Conservation (phyloP, 2,329 filamentous ascomycete genomes). For the Neoarthrinium moseri region DNA sequence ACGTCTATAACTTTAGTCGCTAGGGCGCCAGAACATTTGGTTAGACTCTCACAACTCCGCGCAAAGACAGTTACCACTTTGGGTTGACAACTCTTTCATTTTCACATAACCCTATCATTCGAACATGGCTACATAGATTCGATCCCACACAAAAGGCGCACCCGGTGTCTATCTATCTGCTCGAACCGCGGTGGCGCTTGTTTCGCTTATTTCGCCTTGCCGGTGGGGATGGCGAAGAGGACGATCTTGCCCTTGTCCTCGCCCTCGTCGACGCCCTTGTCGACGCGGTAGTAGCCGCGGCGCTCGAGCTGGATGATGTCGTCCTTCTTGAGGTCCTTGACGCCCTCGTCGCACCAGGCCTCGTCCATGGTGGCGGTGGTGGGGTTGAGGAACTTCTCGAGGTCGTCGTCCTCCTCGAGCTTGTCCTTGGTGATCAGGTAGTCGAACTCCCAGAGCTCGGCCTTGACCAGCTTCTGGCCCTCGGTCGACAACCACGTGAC, state of each 20-base stretch:
- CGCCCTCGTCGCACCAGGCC: constrained; percentile 78
- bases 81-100: too few species aligned
- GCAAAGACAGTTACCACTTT: too few species aligned
- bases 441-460: constrained; percentile 92
- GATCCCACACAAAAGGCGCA: too few species aligned
- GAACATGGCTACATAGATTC: too few species aligned
- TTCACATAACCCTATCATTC: too few species aligned
- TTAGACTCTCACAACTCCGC: too few species aligned
- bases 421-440: constrained; percentile 95
- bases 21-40: too few species aligned
- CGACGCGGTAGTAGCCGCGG: constrained; percentile 87
- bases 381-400: constrained; percentile 80
- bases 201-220: constrained; percentile 37
- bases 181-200: too few species aligned
- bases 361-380: constrained; percentile 73
- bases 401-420: constrained; percentile 80
- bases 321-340: constrained; percentile 74
- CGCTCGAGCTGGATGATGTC: constrained; percentile 96
- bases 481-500: constrained; percentile 86
- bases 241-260: constrained; percentile 53
- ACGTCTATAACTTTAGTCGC: too few species aligned
- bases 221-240: constrained; percentile 58
- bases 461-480: constrained; percentile 72
- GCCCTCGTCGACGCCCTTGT: constrained; percentile 57
- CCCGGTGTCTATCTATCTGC: too few species aligned